Conservation (phyloP, 345 rosid genomes). For the Camelina neglecta region DNA sequence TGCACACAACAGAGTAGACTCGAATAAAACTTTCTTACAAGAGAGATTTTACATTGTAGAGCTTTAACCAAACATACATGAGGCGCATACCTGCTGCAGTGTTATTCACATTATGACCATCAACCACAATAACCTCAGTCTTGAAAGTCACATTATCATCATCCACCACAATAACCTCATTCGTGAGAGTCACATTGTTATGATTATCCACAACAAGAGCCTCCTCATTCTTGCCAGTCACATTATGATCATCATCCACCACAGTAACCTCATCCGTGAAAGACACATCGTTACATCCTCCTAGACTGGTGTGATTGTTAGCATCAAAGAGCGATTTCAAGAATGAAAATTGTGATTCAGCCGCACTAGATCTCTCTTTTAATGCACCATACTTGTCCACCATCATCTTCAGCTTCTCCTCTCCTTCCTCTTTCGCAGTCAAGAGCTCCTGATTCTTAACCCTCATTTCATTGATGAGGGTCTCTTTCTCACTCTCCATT, state of each 20-base stretch:
- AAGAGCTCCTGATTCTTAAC: conserved; percentile 13
- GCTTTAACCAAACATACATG: background rate
- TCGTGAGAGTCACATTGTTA: background rate
- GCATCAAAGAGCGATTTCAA: conserved; percentile 7
- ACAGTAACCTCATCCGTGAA: background rate
- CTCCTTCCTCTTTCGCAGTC: background rate
- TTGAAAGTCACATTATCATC: background rate
- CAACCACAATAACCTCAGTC: background rate
- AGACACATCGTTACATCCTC: background rate
- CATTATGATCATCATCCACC: background rate
- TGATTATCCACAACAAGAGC: background rate
- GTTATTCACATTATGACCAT: conserved; percentile 2
- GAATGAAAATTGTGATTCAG: background rate
- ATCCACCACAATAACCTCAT: conserved; percentile 7
- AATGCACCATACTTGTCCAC: conserved; percentile 9
- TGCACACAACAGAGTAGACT: conserved; percentile 12
- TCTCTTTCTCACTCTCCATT: background rate
- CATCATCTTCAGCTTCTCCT: background rate
- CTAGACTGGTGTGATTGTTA: background rate
- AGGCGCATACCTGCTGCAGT: conserved; percentile 13
- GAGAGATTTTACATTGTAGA: background rate
- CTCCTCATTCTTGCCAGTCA: conserved; percentile 1
- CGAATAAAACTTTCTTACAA: conserved; percentile 1
- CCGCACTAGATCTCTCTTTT: background rate
- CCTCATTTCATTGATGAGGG: background rate